Percentiles rank a stretch among this genome's conserved stretches.
These are phyloP conservation scores for Lentithecium fluviatile DNA, from an alignment of 495 filamentous ascomycete species.

Conservation along the genomic window DNA sequence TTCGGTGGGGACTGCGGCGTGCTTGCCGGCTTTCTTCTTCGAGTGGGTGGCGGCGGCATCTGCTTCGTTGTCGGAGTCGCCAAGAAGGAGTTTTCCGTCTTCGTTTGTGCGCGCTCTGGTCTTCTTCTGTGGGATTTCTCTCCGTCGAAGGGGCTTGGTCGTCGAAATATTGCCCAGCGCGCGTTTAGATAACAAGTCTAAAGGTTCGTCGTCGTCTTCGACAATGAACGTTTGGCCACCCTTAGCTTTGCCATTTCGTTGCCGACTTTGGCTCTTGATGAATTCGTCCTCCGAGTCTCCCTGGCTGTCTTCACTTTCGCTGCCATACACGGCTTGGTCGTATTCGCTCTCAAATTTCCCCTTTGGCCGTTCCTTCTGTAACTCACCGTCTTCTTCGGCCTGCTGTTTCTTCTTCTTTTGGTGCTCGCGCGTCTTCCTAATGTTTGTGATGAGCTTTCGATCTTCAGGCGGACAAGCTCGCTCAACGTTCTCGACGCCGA, in stretches of 20 bases:
- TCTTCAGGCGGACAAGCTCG: conserved; percentile 76
- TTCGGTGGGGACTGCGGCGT: conserved; percentile 37
- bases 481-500: conserved; percentile 77
- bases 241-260: conserved; percentile 45
- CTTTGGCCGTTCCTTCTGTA: conserved; percentile 40
- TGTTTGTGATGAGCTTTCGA: conserved; percentile 85
- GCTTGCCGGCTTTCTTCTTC: conserved; percentile 45
- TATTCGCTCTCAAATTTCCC: conserved; percentile 82
- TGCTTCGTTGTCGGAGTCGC: conserved; percentile 48
- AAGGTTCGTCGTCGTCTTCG: conserved; percentile 87
- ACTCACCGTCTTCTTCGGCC: conserved; percentile 36
- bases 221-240: conserved; percentile 65
- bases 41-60: neutral
- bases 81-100: conserved; percentile 87
- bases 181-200: conserved; percentile 85
- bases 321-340: conserved; percentile 89
- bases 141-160: conserved; percentile 66
- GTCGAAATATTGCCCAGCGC: conserved; percentile 91
- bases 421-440: conserved; percentile 87
- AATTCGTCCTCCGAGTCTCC: conserved; percentile 48
- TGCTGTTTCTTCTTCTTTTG: conserved; percentile 77
- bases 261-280: conserved; percentile 51
- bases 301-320: conserved; percentile 62
- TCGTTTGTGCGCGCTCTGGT: conserved; percentile 70
- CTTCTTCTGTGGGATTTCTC: conserved; percentile 46